Base-by-base conservation (phyloP, 1,284 basidiomycete genomes). In the Ceratobasidium sp. region DNA sequence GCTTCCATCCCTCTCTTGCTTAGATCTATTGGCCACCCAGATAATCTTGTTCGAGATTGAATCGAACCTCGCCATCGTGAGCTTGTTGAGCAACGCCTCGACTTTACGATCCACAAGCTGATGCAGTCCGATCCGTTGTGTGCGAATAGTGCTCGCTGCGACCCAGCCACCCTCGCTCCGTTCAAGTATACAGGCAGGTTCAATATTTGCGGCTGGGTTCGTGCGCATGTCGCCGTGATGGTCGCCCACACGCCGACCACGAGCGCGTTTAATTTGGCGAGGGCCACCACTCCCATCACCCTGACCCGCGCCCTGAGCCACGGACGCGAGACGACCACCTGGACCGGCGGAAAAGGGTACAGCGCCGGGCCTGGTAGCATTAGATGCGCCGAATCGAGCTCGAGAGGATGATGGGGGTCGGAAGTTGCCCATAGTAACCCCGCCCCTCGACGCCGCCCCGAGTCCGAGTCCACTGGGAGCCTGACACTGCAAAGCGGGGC, bases 11-110 rank as follows among this genome's bases (percentile, higher is more conserved):
- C 86, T 91, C 83, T 99, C 95, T 73, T 88, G 85, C 79, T 89
- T 87, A 6, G 91, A 94, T 81, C 88, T 93, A 85, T 98, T 97
- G 50, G 94, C 95, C 91, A 91, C 98, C 19, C 84, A 81, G 73
- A 98, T 89, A 76, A 98, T 94, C 79, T 97, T 93, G 75, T 89
- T 85, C 4, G 91, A 95, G 75, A 98, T 97, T 6, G 91, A 90
- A 74, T 96, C 93, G 82, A 98, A 98, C 77, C 92, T 93, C 82
- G 98, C 94, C 85, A 95, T 89, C 1, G 95, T 96, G 56, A 98
- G 86, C 82, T 96, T 98, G 86, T 98, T 98, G 75, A 99, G 88
- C 71, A 98, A 79, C 60, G 82, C 82, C 80, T 93, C 95, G 82
- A 98, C 95, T 81, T 97, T 98, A 70, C 94, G 88, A 75, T 96